phyloP scores from a whole-genome alignment of 2,329 filamentous ascomycete species.

The Mariannaea sp. region DNA sequence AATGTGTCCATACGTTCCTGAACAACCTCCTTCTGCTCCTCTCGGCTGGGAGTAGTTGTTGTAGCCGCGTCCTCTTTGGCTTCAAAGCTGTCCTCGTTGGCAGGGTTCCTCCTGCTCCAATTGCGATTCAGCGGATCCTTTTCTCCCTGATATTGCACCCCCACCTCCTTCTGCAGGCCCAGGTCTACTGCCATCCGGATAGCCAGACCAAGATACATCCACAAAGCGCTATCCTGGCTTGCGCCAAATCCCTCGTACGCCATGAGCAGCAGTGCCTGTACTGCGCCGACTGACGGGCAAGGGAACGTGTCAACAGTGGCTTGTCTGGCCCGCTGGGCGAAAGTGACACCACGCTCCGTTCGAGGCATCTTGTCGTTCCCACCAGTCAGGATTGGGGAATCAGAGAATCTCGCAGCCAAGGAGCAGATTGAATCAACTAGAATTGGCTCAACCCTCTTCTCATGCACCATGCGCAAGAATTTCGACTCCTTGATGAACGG shows the following conservation, averaged over 20 bases:
- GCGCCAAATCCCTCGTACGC: slow-evolving; percentile 90
- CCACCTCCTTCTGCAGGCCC: slow-evolving; percentile 80
- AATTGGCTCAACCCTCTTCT: slow-evolving; percentile 82
- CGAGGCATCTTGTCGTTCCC: slow-evolving; percentile 54
- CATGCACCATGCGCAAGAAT: slow-evolving; percentile 75
- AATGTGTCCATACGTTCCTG: slow-evolving; percentile 85
- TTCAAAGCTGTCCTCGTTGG: slow-evolving; percentile 44
- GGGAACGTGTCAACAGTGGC: slow-evolving; percentile 82
- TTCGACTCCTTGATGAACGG: slow-evolving; percentile 77
- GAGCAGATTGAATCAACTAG: slow-evolving; percentile 86
- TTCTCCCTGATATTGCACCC: slow-evolving; percentile 65
- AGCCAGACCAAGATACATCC: slow-evolving; percentile 90
- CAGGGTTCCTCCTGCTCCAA: slow-evolving; percentile 46
- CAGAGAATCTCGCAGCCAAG: slow-evolving; percentile 79
- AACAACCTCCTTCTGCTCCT: slow-evolving; percentile 69
- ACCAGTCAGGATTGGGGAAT: slow-evolving; percentile 55
- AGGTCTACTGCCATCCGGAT: slow-evolving; percentile 83
- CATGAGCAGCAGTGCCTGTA: slow-evolving; percentile 81
- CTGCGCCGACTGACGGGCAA: slow-evolving; percentile 80
- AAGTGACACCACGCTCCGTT: slow-evolving; percentile 76
- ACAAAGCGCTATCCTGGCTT: slow-evolving; percentile 85
- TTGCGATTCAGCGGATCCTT: slow-evolving; percentile 56
- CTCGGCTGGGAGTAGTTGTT: slow-evolving; percentile 48
- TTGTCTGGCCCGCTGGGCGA: slow-evolving; percentile 81
- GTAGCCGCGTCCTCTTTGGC: slow-evolving; percentile 49